These are phyloP conservation scores for Herpotrichia juniperi DNA, from an alignment of 2,329 filamentous ascomycete genomes.

Conservation along the genomic window DNA sequence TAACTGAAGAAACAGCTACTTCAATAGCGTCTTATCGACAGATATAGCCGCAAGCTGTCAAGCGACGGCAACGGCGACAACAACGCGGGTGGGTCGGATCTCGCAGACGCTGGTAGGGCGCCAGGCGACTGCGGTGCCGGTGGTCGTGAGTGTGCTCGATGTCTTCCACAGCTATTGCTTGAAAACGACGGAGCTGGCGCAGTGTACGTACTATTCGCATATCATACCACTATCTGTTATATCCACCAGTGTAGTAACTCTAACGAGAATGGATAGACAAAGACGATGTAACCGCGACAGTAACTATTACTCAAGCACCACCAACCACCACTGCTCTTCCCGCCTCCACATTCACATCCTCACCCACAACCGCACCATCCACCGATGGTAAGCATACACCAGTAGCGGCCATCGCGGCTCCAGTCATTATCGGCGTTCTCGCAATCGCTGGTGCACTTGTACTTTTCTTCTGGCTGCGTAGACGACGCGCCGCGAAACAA, in stretches of 20 bases:
- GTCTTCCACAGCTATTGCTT: constrained; percentile 17
- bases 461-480: constrained; percentile 9
- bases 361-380: not conserved
- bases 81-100: not conserved
- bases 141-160: constrained; percentile 12
- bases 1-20: not conserved
- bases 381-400: not conserved
- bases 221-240: not conserved
- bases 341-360: not conserved
- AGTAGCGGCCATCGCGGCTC: not conserved
- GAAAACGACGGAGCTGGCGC: constrained; percentile 16
- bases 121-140: constrained; percentile 1
- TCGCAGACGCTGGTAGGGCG: not conserved
- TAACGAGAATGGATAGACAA: not conserved
- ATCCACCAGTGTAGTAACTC: not conserved
- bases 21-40: constrained; percentile 3
- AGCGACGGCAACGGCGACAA: not conserved
- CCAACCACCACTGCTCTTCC: not conserved
- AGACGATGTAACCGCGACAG: constrained; percentile 2
- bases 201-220: constrained; percentile 11
- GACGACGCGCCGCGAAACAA: not conserved
- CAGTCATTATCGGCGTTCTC: not conserved
- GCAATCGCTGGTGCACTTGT: not conserved
- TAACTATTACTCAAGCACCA: not conserved
- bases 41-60: not conserved